Evolutionary conservation across 148 eudicot species (phyloP).

Genomic region (Vaccinium macrocarpon): DNA sequence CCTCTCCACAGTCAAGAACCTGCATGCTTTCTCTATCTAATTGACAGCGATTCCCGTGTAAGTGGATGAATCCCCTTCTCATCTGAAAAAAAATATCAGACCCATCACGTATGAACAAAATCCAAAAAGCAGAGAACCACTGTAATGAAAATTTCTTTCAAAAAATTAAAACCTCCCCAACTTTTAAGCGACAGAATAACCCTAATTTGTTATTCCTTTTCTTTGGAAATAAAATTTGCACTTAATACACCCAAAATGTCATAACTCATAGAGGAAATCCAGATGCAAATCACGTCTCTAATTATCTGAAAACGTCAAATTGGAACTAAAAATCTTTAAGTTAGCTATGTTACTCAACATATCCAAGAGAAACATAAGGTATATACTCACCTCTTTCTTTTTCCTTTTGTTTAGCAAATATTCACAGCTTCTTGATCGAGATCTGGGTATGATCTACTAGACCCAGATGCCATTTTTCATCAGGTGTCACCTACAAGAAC

Average conservation of each 20-base stretch:
- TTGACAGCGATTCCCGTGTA: not conserved
- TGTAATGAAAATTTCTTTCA: not conserved
- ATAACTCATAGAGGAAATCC: not conserved
- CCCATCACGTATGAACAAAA: not conserved
- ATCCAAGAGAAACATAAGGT: not conserved
- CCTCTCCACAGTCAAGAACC: conserved; percentile 11
- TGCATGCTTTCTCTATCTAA: not conserved
- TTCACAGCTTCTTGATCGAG: conserved; percentile 27
- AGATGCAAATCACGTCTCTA: conserved; percentile 1
- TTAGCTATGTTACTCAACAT: not conserved
- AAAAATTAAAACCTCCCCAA: not conserved
- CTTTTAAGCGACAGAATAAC: not conserved
- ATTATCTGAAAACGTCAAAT: not conserved
- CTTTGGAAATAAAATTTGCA: not conserved
- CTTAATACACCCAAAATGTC: not conserved
- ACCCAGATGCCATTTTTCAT: conserved; percentile 36
- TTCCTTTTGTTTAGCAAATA: not conserved
- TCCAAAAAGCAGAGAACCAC: not conserved
- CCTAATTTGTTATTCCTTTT: conserved; percentile 4
- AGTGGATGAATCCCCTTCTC: conserved; percentile 8
- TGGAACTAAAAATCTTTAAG: conserved; percentile 1
- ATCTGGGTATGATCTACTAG: conserved; percentile 65
- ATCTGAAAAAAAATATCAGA: conserved; percentile 8
- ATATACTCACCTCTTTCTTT: not conserved
- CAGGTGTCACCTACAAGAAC: conserved; percentile 14